A percentile compares a stretch with the other conserved stretches of the same genome.
phyloP scores from a whole-genome alignment of 345 rosid genomes.

The Sonneratia alba region DNA sequence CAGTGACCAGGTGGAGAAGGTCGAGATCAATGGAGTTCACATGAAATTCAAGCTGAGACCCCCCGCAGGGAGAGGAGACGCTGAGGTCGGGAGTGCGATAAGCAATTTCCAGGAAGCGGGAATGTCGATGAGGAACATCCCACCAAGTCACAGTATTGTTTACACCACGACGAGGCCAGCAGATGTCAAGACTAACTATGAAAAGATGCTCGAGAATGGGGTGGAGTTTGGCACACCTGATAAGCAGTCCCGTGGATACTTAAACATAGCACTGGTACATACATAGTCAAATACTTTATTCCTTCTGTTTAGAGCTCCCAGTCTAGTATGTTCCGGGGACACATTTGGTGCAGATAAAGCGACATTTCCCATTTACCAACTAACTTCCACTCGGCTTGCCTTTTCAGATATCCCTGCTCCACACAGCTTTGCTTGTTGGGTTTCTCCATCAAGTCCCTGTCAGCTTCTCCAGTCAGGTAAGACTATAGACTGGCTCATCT shows the following conservation, averaged over 20 bases:
- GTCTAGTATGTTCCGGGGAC: too few relatives aligned
- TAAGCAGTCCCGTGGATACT: constrained; percentile 68
- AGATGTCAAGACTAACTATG: constrained; percentile 85
- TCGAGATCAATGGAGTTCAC: constrained; percentile 81
- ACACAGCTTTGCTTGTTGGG: constrained; percentile 71
- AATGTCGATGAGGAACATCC: constrained; percentile 37
- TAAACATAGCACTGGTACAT: constrained; percentile 49
- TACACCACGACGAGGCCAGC: constrained; percentile 71
- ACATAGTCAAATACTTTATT: neutral
- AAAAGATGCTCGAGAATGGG: constrained; percentile 83
- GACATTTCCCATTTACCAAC: neutral
- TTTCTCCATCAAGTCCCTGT: constrained; percentile 70
- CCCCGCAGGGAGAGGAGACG: constrained; percentile 34
- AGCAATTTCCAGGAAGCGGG: constrained; percentile 55
- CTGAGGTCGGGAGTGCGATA: constrained; percentile 20
- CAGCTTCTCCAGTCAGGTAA: constrained; percentile 37
- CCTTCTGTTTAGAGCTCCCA: neutral
- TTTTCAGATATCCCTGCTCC: constrained; percentile 70
- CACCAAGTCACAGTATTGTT: constrained; percentile 57
- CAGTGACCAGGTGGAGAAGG: constrained; percentile 64
- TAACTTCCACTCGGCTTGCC: constrained; percentile 5
- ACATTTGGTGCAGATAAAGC: neutral
- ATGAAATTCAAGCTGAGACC: constrained; percentile 70
- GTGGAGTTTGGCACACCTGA: constrained; percentile 92
- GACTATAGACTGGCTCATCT: neutral